Percentiles rank a stretch among this genome's conserved stretches.
phyloP scores from a whole-genome alignment of 352 stramenopile genomes.

The Pythium sp. region DNA sequence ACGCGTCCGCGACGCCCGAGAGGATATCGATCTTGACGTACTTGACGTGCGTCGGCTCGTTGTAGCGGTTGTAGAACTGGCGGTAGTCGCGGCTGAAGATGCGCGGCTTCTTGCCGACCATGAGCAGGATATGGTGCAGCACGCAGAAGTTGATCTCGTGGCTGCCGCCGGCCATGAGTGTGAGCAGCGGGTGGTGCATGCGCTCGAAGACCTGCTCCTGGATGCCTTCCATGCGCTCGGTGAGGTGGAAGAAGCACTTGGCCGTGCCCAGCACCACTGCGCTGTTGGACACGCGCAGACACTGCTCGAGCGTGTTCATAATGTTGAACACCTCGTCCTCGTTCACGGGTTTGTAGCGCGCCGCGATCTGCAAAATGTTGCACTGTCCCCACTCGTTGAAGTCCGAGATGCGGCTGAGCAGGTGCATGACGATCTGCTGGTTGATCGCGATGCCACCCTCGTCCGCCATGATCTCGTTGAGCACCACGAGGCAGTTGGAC shows the following conservation, averaged over 20 bases:
- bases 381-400: conserved; percentile 99
- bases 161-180: conserved; percentile 93
- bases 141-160: conserved; percentile 95
- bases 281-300: conserved; percentile 94
- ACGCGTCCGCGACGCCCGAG: conserved; percentile 91
- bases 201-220: conserved; percentile 88
- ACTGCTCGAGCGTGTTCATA: conserved; percentile 97
- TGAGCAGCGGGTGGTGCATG: conserved; percentile 96
- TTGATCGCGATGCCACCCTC: conserved; percentile 98
- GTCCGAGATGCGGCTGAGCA: conserved; percentile 97
- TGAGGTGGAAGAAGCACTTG: conserved; percentile 97
- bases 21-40: conserved; percentile 98
- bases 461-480: conserved; percentile 98
- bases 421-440: conserved; percentile 95
- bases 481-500: conserved; percentile 95
- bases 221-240: conserved; percentile 89
- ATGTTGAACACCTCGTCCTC: conserved; percentile 98
- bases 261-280: conserved; percentile 96
- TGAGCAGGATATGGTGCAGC: conserved; percentile 95
- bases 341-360: conserved; percentile 92
- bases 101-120: conserved; percentile 93
- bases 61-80: conserved; percentile 97
- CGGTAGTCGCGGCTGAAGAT: conserved; percentile 98
- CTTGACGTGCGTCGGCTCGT: conserved; percentile 98
- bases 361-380: conserved; percentile 94